These are phyloP conservation scores for Austropuccinia psidii DNA, from an alignment of 1,284 basidiomycete species.

Conservation along the genomic window DNA sequence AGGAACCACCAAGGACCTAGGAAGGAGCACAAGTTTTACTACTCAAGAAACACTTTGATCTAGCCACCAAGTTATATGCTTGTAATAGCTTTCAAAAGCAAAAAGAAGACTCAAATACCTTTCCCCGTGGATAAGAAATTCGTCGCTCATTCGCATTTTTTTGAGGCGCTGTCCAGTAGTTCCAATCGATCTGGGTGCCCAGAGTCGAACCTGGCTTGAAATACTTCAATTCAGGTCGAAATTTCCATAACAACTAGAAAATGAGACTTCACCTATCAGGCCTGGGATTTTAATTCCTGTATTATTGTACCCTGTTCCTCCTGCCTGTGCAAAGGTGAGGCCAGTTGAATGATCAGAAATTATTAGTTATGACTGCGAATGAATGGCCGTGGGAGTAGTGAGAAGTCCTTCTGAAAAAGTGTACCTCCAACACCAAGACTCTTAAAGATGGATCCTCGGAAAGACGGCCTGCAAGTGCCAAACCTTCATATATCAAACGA, in stretches of 20 bases:
- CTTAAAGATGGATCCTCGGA: constrained; percentile 14
- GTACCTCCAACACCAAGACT: constrained; percentile 28
- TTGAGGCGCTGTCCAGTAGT: constrained; percentile 24
- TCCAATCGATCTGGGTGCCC: constrained; percentile 20
- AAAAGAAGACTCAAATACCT: neutral
- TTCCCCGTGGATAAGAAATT: constrained; percentile 22
- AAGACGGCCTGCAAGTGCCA: constrained; percentile 20
- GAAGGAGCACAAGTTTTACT: neutral
- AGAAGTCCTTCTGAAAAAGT: too few species aligned
- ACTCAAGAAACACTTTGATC: too few species aligned
- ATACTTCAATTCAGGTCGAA: too few species aligned
- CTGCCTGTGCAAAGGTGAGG: neutral
- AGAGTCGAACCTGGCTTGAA: constrained; percentile 1
- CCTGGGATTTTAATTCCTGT: constrained; percentile 9
- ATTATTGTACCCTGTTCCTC: constrained; percentile 12
- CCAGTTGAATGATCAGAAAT: neutral
- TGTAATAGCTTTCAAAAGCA: too few species aligned
- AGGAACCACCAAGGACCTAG: constrained; percentile 34
- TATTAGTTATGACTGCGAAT: too few species aligned
- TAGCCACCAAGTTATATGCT: too few species aligned
- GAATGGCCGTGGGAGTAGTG: too few species aligned
- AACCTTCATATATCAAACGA: neutral
- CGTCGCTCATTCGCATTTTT: neutral
- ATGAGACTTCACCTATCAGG: neutral
- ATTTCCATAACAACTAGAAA: too few species aligned